phyloP scores from a whole-genome alignment of 306 rosid species.

The Morella rubra region DNA sequence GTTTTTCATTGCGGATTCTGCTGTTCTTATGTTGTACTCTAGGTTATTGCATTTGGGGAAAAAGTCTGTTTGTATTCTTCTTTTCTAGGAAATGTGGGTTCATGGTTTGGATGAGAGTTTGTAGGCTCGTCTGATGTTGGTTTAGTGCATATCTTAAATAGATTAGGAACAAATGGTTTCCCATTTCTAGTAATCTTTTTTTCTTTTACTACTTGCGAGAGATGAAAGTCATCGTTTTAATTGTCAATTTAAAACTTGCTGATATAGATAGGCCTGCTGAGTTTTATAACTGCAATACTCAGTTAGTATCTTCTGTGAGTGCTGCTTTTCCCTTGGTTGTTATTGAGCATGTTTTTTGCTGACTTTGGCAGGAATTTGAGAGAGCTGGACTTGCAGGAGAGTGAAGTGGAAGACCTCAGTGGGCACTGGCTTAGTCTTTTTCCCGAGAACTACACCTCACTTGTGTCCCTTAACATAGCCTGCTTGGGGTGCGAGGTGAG shows the following conservation, averaged over 20 bases:
- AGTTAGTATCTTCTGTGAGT: not conserved
- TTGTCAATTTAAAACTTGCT: not conserved
- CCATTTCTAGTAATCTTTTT: not conserved
- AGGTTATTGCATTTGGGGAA: not conserved
- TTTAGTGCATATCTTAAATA: not conserved
- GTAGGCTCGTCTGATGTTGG: not conserved
- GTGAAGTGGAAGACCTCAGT: slow-evolving; percentile 80
- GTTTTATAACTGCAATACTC: not conserved
- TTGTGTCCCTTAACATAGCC: slow-evolving; percentile 85
- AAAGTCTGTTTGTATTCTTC: not conserved
- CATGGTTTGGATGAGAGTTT: not conserved
- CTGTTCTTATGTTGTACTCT: not conserved
- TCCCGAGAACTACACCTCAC: slow-evolving; percentile 80
- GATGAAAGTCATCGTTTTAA: not conserved
- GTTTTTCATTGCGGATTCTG: slow-evolving; percentile 1
- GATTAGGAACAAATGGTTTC: not conserved
- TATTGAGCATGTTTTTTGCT: slow-evolving; percentile 14
- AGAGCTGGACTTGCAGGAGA: slow-evolving; percentile 86
- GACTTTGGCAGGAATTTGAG: slow-evolving; percentile 67
- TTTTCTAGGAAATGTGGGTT: not conserved
- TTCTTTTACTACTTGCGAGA: not conserved
- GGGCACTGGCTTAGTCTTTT: slow-evolving; percentile 97
- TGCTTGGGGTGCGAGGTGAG: slow-evolving; percentile 80
- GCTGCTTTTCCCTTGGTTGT: slow-evolving; percentile 12
- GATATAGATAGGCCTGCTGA: not conserved